Base-by-base conservation (phyloP, 1,284 basidiomycete genomes). In the Austroboletus rostrupii region DNA sequence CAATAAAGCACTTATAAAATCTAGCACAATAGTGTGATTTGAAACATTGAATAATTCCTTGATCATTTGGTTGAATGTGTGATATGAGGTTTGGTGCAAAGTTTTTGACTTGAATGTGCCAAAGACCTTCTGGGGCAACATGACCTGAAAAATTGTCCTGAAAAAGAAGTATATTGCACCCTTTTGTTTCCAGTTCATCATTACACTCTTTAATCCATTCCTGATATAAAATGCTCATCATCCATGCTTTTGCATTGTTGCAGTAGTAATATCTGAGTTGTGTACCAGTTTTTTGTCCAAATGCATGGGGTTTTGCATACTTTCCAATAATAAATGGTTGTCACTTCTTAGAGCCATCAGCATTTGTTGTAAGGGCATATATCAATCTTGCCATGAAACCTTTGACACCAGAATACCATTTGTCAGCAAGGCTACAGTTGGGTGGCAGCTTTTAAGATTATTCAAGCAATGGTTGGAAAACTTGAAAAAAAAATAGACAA, bases 71-170 rank as follows among this genome's bases (percentile, higher is more conserved):
- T 4, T 53, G 43, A 0, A 54, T 9, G 11, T 48, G 43, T 1
- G 19, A 10, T 14, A 49, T 54, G 0, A 54, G 44, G 5, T 51
- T 51, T 10, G 46, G 43, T 16, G 29, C 6, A 2, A 49, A 49
- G 7, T 52, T 52, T 1, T 10, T 29, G 14, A 54, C 40, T 8
- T 7, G 9, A 2, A 51, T 54, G 13, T 54, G 41, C 2, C 29
- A 45, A n/a, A 54, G 43, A 0, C 3, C 28, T 0, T 51, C 26
- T 0, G 46, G 40, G 2, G 44, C 12, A 2, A 54, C 7, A 11
- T 54, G 47, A 0, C 47, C 44, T 0, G 41, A 31, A 10, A 54
- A 52, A 9, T 52, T 54, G 14, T 52, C 50, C 38, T 54, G 45
- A 1, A 52, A 19, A 5, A 52, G 17, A 0, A 49, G 2, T 11